Evolutionary conservation across 192 early-diverging fungal species (phyloP), one percentile per base, ranked within the genome.

Genomic region (Umbelopsis ramanniana): DNA sequence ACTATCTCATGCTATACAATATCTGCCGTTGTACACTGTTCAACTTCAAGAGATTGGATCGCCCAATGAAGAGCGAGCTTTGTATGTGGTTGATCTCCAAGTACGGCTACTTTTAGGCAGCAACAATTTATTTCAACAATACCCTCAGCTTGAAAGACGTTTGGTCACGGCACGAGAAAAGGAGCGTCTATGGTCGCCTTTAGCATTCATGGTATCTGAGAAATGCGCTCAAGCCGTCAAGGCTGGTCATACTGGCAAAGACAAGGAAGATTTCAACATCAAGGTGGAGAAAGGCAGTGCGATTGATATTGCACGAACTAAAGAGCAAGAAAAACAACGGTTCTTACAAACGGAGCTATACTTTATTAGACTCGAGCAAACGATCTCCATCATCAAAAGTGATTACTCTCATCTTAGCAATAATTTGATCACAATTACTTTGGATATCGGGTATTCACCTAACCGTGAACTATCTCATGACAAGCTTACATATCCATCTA

Each of bases 21-120:
- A 85, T 54, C 69, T 89, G 38, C 89, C 89, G 8, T 74, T 92
- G 38, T 92, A 91, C 67, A 92, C 91, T n/a, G 87, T 92, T 23
- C 89, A 90, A 60, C 78, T 91, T 26, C 76, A 74, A 17, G 84
- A 82, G 38, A 76, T 81, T 11, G 66, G 69, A 17, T 46, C 29
- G 53, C 15, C 23, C 10, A 23, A 70, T n/a, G 29, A 74, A 38
- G 29, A 74, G 66, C 5, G 78, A 46, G 79, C 84, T 52, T 90
- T 86, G 33, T 91, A 81, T 85, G 91, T 91, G 1, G 87, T 91
- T 14, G 89, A 92, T 74, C 72, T 89, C 19, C 91, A 92, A 66
- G 83, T 92, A 21, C 85, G 87, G 29, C 66, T 90, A 6, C 76
- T 92, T 24, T 70, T 92, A 21, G 86, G 88, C 2, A 79, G 90